Evolutionary conservation across 257 asterid genomes (phyloP).

Genomic region (Solanum chaucha): DNA sequence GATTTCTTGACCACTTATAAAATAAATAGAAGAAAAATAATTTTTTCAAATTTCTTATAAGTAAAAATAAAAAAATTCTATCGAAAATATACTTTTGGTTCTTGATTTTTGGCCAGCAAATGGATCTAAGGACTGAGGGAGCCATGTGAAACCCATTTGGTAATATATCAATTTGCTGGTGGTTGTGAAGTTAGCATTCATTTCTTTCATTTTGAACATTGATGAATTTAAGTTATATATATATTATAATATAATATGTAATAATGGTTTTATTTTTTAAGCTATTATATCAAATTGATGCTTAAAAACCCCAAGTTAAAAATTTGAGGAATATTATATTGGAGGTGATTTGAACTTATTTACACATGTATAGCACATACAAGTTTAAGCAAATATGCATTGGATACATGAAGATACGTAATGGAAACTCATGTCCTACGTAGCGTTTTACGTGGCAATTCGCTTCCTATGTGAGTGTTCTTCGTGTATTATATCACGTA

Average conservation of each 20-base stretch:
- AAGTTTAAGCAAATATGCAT: neutral
- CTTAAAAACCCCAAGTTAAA: neutral
- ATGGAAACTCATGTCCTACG: too few relatives aligned
- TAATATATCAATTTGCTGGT: neutral
- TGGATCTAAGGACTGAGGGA: constrained; percentile 22
- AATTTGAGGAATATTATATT: neutral
- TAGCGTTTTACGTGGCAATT: neutral
- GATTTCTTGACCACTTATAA: neutral
- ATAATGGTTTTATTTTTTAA: neutral
- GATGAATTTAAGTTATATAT: neutral
- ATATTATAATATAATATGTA: too few relatives aligned
- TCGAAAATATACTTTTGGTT: neutral
- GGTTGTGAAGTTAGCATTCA: neutral
- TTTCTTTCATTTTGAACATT: neutral
- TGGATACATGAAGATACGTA: neutral
- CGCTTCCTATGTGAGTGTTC: neutral
- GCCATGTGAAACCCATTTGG: neutral
- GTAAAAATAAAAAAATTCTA: neutral
- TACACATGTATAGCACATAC: neutral
- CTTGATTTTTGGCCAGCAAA: constrained; percentile 9
- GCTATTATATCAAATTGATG: neutral
- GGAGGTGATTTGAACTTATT: neutral
- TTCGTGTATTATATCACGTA: too few relatives aligned
- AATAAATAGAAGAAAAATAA: neutral
- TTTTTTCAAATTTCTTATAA: neutral